Base-by-base conservation (phyloP, 1,284 basidiomycete genomes). In the Lignosus rhinocerotis region DNA sequence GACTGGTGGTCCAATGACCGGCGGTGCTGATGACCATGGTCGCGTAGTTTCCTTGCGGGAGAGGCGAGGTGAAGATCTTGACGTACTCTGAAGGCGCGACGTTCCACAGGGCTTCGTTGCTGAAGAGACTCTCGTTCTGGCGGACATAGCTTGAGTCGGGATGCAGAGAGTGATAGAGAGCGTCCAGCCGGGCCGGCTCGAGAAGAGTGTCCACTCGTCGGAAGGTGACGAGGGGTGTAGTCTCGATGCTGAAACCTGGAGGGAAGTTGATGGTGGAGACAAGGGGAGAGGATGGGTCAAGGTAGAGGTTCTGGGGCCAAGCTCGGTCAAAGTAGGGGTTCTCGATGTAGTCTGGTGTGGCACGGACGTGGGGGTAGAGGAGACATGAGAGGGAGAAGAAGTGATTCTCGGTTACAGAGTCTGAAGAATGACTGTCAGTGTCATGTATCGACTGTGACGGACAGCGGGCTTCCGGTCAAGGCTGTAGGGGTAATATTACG, bases 321-420 rank as follows among this genome's bases (percentile, higher is more conserved):
- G 77, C 82, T 53, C 85, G 79, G 67, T 87, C 86, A 57, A 79
- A 86, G 64, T 76, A 78, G 0, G 78, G 74, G 58, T 79, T 78
- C 44, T 75, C 73, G 42, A 76, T 79, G 63, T 85, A 87, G 63
- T 83, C 78, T 0, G 86, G 86, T 1, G 81, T 85, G 1, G 85
- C 86, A 45, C 78, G 76, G 39, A 88, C 85, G 66, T 88, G 84
- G 0, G 86, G 85, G 69, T 80, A 84, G 3, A 88, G 76, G 42
- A 81, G 61, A 65, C 86, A 88, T 0, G 86, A 87, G 1, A 88
- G 69, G 6, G 86, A 87, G 70, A 87, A 87, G 74, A 88, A 88
- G 69, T 88, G 86, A 59, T 84, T 84, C 66, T 88, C 86, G 0
- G 83, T 83, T 25, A 87, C 83, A 1, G 86, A 87, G 64, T 88